phyloP scores from a whole-genome alignment of 495 filamentous ascomycete species.

The Neurospora sp. region DNA sequence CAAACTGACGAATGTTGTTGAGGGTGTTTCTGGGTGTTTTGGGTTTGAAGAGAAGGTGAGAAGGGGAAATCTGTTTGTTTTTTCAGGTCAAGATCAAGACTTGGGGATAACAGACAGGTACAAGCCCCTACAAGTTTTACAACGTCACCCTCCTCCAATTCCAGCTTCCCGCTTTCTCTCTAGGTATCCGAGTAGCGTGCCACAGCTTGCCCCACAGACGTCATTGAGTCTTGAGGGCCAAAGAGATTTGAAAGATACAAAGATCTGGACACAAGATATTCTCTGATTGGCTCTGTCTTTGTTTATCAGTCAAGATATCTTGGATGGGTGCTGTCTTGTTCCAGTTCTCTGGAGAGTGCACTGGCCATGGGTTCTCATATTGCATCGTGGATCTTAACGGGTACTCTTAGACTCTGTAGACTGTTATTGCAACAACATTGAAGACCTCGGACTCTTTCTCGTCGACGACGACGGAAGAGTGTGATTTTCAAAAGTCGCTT shows the following conservation, averaged over 20 bases:
- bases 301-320: not conserved
- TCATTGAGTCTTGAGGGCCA: conserved; percentile 6
- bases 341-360: not conserved
- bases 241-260: not conserved
- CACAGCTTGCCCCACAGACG: conserved; percentile 8
- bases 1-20: not conserved
- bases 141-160: not conserved
- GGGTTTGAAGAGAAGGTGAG: no score
- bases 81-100: not conserved
- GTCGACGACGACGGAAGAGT: no score
- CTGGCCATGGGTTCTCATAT: not conserved
- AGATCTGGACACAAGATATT: not conserved
- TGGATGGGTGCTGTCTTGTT: not conserved
- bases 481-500: no score
- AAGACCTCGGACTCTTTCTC: no score
- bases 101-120: not conserved
- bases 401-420: not conserved
- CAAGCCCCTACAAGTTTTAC: not conserved
- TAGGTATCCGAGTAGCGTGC: not conserved
- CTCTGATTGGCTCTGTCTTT: not conserved
- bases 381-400: not conserved
- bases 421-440: not conserved
- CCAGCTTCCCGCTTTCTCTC: not conserved
- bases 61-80: not conserved
- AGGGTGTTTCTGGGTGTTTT: not conserved